Evolutionary conservation across 352 stramenopile species (phyloP).

Genomic region (Phytophthora litchii): DNA sequence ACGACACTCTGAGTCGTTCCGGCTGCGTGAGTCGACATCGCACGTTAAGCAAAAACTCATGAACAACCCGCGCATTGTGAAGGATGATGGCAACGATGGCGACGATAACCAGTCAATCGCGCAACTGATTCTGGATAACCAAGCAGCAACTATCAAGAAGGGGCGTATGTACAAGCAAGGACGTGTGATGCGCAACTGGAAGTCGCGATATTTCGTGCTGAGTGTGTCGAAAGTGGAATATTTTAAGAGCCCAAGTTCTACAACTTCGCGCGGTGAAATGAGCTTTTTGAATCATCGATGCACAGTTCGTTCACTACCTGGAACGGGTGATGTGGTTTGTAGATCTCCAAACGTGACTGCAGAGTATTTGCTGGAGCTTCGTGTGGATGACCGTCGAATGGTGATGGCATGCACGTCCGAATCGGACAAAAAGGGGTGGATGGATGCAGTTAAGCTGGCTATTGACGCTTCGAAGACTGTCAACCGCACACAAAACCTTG

Average conservation of each 20-base stretch:
- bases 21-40: conserved; percentile 63
- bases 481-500: conserved; percentile 60
- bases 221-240: conserved; percentile 88
- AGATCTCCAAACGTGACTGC: conserved; percentile 75
- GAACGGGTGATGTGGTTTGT: conserved; percentile 68
- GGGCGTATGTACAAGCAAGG: conserved; percentile 89
- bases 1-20: conserved; percentile 78
- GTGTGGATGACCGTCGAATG: conserved; percentile 76
- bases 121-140: conserved; percentile 85
- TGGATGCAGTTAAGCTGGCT: conserved; percentile 85
- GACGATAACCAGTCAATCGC: conserved; percentile 85
- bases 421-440: conserved; percentile 86
- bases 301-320: conserved; percentile 74
- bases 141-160: conserved; percentile 88
- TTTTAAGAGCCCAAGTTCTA: conserved; percentile 85
- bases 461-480: conserved; percentile 88
- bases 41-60: conserved; percentile 74
- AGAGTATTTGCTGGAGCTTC: conserved; percentile 75
- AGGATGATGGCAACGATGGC: conserved; percentile 70
- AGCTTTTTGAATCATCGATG: conserved; percentile 82
- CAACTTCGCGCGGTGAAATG: conserved; percentile 74
- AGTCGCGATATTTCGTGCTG: conserved; percentile 88
- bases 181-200: conserved; percentile 84
- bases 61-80: conserved; percentile 73
- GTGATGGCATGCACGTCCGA: conserved; percentile 88